Evolutionary conservation across 345 rosid species (phyloP).

Genomic region (Eucalyptus brandiana): DNA sequence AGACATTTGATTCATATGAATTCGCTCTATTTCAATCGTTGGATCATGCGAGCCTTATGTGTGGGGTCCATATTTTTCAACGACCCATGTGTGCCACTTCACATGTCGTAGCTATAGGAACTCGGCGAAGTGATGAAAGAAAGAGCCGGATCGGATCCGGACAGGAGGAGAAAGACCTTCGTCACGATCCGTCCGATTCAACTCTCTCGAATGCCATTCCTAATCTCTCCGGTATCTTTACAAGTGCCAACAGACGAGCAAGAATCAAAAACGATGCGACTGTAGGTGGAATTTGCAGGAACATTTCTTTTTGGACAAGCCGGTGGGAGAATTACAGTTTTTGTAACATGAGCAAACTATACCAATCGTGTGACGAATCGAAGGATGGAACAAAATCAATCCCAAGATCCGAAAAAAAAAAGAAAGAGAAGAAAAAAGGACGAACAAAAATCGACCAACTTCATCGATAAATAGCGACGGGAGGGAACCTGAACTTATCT

Average conservation of each 20-base stretch:
- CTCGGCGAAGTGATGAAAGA: background rate
- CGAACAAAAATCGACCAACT: background rate
- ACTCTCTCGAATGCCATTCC: background rate
- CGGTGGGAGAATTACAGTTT: background rate
- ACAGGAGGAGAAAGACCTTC: background rate
- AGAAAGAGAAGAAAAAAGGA: background rate
- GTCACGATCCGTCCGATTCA: background rate
- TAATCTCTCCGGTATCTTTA: background rate
- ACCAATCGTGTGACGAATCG: background rate
- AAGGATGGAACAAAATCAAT: background rate
- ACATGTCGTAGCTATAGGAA: background rate
- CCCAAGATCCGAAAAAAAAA: background rate
- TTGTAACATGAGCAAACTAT: background rate
- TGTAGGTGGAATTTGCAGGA: background rate
- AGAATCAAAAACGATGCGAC: background rate
- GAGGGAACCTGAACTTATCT: conserved; percentile 49
- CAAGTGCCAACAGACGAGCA: background rate
- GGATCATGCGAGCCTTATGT: background rate
- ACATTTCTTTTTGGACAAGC: background rate
- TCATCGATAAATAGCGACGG: conserved; percentile 51
- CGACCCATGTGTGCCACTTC: background rate
- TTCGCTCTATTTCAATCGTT: background rate
- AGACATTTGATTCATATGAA: background rate
- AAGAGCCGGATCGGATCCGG: background rate
- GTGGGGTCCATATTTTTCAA: background rate